These are phyloP conservation scores for Neonectria punicea DNA, from an alignment of 2,329 filamentous ascomycete genomes.

Conservation along the genomic window DNA sequence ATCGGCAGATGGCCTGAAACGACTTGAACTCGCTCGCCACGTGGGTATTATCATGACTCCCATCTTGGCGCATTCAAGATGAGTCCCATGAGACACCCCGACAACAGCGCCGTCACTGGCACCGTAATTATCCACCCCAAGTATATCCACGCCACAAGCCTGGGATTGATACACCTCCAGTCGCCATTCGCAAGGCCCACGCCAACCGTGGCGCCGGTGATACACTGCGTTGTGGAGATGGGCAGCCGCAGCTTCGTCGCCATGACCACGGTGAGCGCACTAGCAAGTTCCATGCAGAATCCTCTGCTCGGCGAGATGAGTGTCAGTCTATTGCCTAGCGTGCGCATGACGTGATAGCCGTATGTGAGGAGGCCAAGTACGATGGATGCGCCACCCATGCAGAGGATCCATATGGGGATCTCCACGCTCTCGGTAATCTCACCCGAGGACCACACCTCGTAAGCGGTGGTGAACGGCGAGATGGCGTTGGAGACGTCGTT, in stretches of 20 bases:
- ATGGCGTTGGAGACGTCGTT: constrained; percentile 66
- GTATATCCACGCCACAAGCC: constrained; percentile 59
- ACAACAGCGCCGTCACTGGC: constrained; percentile 60
- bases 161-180: constrained; percentile 60
- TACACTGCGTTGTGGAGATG: constrained; percentile 65
- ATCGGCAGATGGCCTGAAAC: neutral
- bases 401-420: constrained; percentile 62
- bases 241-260: constrained; percentile 63
- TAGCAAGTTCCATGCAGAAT: constrained; percentile 62
- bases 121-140: constrained; percentile 63
- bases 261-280: constrained; percentile 63
- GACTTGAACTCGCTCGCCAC: neutral
- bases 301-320: constrained; percentile 64
- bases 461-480: constrained; percentile 63
- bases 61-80: constrained; percentile 63
- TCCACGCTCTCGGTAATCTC: constrained; percentile 48
- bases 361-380: constrained; percentile 70
- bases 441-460: constrained; percentile 59
- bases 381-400: constrained; percentile 59
- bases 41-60: constrained; percentile 17
- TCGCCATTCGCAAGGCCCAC: constrained; percentile 63
- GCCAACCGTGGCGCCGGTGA: constrained; percentile 61
- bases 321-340: constrained; percentile 65
- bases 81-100: constrained; percentile 64
- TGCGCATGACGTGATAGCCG: constrained; percentile 71